phyloP scores from a whole-genome alignment of 495 filamentous ascomycete species.

The Tuber melanosporum region DNA sequence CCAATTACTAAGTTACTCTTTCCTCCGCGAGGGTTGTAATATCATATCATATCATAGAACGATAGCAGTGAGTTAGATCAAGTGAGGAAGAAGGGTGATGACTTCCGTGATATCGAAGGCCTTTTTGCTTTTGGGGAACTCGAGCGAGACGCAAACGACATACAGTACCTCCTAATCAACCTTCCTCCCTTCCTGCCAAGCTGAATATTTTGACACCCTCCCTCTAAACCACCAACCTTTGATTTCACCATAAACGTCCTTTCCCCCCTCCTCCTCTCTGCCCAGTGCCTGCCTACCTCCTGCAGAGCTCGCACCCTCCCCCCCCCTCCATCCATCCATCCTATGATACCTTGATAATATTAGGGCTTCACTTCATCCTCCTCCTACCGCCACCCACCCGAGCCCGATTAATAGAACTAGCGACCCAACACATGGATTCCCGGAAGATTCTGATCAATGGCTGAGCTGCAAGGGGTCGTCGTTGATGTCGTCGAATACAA shows the following conservation, averaged over 20 bases:
- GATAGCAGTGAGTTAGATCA: neutral
- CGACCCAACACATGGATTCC: neutral
- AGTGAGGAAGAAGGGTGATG: neutral
- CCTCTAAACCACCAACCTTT: neutral
- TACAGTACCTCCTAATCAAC: constrained; percentile 1
- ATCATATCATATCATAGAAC: neutral
- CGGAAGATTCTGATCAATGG: neutral
- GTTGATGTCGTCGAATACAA: neutral
- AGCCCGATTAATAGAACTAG: constrained; percentile 3
- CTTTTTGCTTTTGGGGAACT: constrained; percentile 6
- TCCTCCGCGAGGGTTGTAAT: neutral
- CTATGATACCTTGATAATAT: neutral
- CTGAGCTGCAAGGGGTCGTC: neutral
- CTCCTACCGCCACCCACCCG: constrained; percentile 2
- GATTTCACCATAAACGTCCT: constrained; percentile 2
- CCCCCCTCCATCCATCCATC: neutral
- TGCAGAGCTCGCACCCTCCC: neutral
- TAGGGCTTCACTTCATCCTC: constrained; percentile 1
- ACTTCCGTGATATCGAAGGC: neutral
- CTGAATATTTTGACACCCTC: constrained; percentile 3
- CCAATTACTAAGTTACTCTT: neutral
- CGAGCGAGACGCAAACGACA: neutral
- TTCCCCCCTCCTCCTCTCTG: neutral
- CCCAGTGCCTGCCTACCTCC: neutral
- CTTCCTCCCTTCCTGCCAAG: constrained; percentile 2